phyloP scores from a whole-genome alignment of 1,284 basidiomycete species.

The Trichosporon asahii region DNA sequence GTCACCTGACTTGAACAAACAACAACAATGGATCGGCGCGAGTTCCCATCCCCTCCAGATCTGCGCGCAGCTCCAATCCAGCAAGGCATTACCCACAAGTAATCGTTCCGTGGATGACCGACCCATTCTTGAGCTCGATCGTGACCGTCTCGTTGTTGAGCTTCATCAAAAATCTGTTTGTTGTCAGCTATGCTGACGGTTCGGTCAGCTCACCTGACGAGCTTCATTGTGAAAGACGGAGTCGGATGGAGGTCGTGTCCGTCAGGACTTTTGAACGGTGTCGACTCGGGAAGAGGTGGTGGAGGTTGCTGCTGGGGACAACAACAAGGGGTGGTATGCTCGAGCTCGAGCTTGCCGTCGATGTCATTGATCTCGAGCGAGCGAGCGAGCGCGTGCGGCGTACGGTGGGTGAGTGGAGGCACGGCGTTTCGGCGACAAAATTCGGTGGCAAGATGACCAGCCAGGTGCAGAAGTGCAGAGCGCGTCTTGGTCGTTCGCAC shows the following conservation, averaged over 20 bases:
- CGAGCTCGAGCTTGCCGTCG: background rate
- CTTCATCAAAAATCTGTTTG: slow-evolving; percentile 98
- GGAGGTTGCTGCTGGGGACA: slow-evolving; percentile 7
- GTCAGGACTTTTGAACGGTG: slow-evolving; percentile 15
- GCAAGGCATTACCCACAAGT: slow-evolving; percentile 65
- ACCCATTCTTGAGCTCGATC: slow-evolving; percentile 97
- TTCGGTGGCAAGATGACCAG: background rate
- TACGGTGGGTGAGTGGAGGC: background rate
- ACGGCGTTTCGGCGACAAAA: slow-evolving; percentile 10
- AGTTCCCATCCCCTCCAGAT: background rate
- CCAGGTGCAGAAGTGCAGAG: background rate
- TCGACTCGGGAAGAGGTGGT: slow-evolving; percentile 17
- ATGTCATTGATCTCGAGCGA: slow-evolving; percentile 4
- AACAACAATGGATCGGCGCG: background rate
- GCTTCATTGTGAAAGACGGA: slow-evolving; percentile 53
- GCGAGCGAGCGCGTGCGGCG: too few species aligned
- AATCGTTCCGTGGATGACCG: slow-evolving; percentile 92
- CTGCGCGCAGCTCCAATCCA: background rate
- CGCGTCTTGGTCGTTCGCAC: slow-evolving; percentile 2
- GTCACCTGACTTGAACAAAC: background rate
- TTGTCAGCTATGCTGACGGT: background rate
- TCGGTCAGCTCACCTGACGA: slow-evolving; percentile 50
- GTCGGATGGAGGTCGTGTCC: slow-evolving; percentile 30
- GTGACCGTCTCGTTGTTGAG: slow-evolving; percentile 99
- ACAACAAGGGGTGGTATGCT: slow-evolving; percentile 7